A percentile compares a stretch with the other conserved stretches of the same genome.
Conservation (phyloP, 2,329 filamentous ascomycete genomes). For the Gremmenia infestans region DNA sequence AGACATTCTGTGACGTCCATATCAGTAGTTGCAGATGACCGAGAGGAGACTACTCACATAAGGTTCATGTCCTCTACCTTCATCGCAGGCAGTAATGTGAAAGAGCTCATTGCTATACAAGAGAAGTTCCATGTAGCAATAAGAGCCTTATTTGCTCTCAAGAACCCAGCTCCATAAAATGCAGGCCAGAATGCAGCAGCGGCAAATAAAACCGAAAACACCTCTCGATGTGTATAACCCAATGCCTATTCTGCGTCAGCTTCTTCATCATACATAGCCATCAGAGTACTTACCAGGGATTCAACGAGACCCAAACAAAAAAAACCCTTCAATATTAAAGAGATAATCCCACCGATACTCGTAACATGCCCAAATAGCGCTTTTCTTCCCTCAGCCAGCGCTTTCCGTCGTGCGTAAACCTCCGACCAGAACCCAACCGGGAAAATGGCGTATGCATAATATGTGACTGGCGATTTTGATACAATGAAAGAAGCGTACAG, state of each 20-base stretch:
- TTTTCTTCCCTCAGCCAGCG: constrained; percentile 60
- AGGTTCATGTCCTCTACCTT: constrained; percentile 73
- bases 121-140: constrained; percentile 68
- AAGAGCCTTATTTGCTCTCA: constrained; percentile 60
- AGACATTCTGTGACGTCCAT: constrained; percentile 48
- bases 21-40: not conserved
- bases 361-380: constrained; percentile 66
- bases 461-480: constrained; percentile 74
- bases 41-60: constrained; percentile 52
- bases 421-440: constrained; percentile 97
- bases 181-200: constrained; percentile 74
- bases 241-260: constrained; percentile 56
- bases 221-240: constrained; percentile 85
- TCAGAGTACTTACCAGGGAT: constrained; percentile 56
- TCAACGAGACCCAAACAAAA: constrained; percentile 72
- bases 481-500: constrained; percentile 76
- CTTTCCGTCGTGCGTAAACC: constrained; percentile 71
- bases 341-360: constrained; percentile 51
- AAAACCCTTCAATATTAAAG: constrained; percentile 58
- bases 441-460: constrained; percentile 90
- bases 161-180: constrained; percentile 67
- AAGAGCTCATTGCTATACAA: constrained; percentile 80
- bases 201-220: constrained; percentile 77
- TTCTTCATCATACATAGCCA: not conserved
- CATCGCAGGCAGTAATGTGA: constrained; percentile 82